Evolutionary conservation across 495 filamentous ascomycete genomes (phyloP), one percentile per base, ranked within the genome.

Genomic region (Daldinia bambusicola): DNA sequence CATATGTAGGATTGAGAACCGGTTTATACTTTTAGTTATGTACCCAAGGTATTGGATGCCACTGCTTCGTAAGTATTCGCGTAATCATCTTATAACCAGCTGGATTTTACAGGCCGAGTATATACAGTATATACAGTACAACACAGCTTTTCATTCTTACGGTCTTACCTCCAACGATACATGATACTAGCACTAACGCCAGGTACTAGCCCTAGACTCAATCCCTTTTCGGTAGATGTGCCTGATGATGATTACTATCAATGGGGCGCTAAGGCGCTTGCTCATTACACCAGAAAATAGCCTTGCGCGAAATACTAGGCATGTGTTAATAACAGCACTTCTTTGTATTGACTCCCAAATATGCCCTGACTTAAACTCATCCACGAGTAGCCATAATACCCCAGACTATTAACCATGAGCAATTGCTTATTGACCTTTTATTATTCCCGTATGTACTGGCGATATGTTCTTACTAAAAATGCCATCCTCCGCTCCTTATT

Each of bases 381-480:
- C 51, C 13, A 40, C 13, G 55, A 41, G 57, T 52, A 73, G 51
- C 57, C 9, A 31, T 41, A 12, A 9, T 22, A 40, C 55, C 26
- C 62, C 51, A 40, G 26, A 68, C 61, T 18, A 53, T 57, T 63
- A 63, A 55, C 51, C 53, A 8, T 61, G 34, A n/a, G 13, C 53
- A 14, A 32, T 51, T 68, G 43, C 61, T 31, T 52, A 53, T 61
- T 55, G 65, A 63, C 60, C 70, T 32, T 32, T 53, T 56, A 30
- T 51, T 63, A 59, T 61, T 63, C 67, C 62, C 67, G 45, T 74
- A 70, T 71, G 67, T 71, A 74, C 71, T 63, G 53, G 53, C 57
- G 41, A 55, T 60, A 51, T 31, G 57, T 16, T n/a, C 20, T 45
- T 41, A 30, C 37, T 41, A 41, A 22, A n/a, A 56, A 32, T 37